phyloP scores from a whole-genome alignment of 192 early-diverging fungal species.

The Coemansia sp. region DNA sequence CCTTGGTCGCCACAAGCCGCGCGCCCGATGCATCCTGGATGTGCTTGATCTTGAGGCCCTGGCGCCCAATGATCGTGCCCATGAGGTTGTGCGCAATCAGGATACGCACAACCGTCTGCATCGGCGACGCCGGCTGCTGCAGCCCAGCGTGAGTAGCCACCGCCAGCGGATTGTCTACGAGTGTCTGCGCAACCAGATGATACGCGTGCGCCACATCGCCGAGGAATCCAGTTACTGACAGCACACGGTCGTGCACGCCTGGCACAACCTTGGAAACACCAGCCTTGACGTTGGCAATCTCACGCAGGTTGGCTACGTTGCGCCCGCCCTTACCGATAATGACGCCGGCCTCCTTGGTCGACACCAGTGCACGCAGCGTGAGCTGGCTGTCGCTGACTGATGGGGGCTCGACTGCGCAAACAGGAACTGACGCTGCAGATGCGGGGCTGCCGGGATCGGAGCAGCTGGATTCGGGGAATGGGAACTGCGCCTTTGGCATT shows the following conservation, averaged over 20 bases:
- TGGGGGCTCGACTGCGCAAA: constrained; percentile 26
- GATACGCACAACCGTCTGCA: constrained; percentile 71
- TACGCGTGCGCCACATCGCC: constrained; percentile 80
- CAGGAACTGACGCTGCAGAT: constrained; percentile 10
- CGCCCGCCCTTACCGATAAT: constrained; percentile 87
- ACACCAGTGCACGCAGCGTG: constrained; percentile 85
- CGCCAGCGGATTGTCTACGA: constrained; percentile 73
- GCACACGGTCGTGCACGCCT: constrained; percentile 83
- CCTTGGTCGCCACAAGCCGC: constrained; percentile 83
- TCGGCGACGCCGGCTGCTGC: constrained; percentile 54
- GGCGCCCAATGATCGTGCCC: constrained; percentile 92
- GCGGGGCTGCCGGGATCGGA: constrained; percentile 23
- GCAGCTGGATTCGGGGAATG: constrained; percentile 25
- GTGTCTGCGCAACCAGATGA: constrained; percentile 75
- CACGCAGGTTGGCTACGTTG: constrained; percentile 87
- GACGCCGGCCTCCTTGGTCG: constrained; percentile 92
- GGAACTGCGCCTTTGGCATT: constrained; percentile 31
- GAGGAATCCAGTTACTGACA: constrained; percentile 72
- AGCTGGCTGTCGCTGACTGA: constrained; percentile 59
- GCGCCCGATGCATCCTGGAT: constrained; percentile 90
- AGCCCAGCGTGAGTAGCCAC: constrained; percentile 44
- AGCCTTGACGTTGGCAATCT: constrained; percentile 81
- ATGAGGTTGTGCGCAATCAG: constrained; percentile 90
- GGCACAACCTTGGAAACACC: constrained; percentile 89
- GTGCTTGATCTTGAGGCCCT: constrained; percentile 91